Evolutionary conservation across 441 rosid species (phyloP), one percentile per base, ranked within the genome.

Genomic region (Erodium trifolium): DNA sequence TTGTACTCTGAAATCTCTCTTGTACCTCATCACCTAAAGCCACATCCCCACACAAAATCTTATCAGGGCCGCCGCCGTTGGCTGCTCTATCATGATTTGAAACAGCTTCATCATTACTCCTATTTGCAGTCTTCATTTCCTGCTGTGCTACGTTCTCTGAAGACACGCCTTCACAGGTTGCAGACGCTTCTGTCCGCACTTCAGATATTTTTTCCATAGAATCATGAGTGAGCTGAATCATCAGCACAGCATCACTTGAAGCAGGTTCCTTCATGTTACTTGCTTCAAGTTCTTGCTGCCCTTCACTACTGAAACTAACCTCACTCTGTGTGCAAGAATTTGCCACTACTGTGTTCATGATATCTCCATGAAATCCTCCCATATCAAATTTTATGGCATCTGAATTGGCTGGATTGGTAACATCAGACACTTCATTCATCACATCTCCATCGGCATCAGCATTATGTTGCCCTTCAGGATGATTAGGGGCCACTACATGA

Each of bases 111-210:
- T 59, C 75, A 67, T 74, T 49, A 65, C 70, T 70, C 60, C 29
- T 73, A 63, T 63, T 39, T 35, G 81, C 4, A 77, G 76, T 47
- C 65, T 73, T 71, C 34, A 64, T 63, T 59, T 78, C 82, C 51
- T 66, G 82, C 39, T 23, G 73, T 77, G 57, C 70, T 74, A 79
- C 76, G 41, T 72, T 70, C 60, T 63, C 70, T 66, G 77, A 68
- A 67, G 72, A 72, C 68, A 66, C 29, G 34, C 13, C 17, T 66
- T 77, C 79, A 79, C 53, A 72, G 2, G 23, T 17, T 55, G 62
- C 19, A 55, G 19, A 17, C 2, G 62, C 14, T 55, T 55, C 62
- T 3, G 23, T 55, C 5, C 27, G 19, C 4, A 55, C 19, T 55
- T 55, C 62, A 55, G 23, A 55, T 14, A 55, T 18, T 55, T 14